Evolutionary conservation across 768 basidiomycete genomes (phyloP), one percentile per base, ranked within the genome.

Genomic region (Russula brevipes): DNA sequence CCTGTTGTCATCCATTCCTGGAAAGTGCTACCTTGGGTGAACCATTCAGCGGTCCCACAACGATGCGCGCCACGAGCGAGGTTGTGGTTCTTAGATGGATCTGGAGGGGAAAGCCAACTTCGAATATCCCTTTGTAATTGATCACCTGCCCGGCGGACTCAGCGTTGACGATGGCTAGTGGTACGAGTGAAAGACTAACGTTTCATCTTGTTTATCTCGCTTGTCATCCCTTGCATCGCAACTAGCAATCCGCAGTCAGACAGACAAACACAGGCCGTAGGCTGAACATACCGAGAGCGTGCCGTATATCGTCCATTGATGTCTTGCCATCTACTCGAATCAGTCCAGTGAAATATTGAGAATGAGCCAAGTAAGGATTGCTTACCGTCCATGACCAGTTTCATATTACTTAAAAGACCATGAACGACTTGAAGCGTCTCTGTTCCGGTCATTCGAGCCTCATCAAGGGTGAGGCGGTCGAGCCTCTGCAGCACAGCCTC

Each of bases 41-140:
- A 55, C 42, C 42, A 55, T 44, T 33, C 41, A 10, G 31, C 31
- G 4, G 42, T 33, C 17, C 31, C 54, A 41, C 6, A 4, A 17
- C 44, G 42, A 6, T 55, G 54, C 1, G 41, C 8, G 3, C 17
- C 10, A 44, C 9, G 42, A 12, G 42, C 41, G n/a, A 17, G n/a
- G 6, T n/a, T 55, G 42, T 44, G 9, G 24, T 55, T 33, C 6
- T n/a, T 44, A 17, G 31, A 44, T 33, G 54, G 54, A 42, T 55
- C 54, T 6, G 54, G 54, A 44, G 54, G 54, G 31, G 54, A 33
- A 11, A 55, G 42, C 42, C 52, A 55, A 41, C 30, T 55, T 31
- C 54, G 17, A 4, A 55, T 42, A 2, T 55, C 39, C 41, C 33
- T 42, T 3, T 55, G 31, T 16, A 55, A 44, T 5, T 55, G 54